Percentiles rank a stretch among this genome's conserved stretches.
phyloP scores from a whole-genome alignment of 176 grass and related monocot genomes.

The Musa itinerans region DNA sequence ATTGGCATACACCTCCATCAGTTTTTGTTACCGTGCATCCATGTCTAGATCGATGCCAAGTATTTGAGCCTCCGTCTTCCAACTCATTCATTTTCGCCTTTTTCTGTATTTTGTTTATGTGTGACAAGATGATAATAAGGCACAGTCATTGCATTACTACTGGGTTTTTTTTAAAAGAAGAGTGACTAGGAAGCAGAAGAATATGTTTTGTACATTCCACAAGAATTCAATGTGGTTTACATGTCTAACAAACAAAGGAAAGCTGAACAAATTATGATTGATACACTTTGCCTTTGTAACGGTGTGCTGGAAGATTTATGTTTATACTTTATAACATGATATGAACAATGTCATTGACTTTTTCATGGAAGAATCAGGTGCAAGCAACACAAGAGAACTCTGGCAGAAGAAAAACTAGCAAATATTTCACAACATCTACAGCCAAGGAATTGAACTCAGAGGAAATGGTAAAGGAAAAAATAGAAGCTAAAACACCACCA shows the following conservation, averaged over 20 bases:
- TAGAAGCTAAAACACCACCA: constrained; percentile 27
- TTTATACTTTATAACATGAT: constrained; percentile 10
- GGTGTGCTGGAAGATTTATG: not conserved
- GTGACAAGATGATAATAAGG: not conserved
- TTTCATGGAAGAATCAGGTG: constrained; percentile 20
- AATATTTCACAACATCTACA: constrained; percentile 52
- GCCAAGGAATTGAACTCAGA: constrained; percentile 37
- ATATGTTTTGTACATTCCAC: not conserved
- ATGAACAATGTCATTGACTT: constrained; percentile 5
- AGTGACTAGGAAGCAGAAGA: not conserved
- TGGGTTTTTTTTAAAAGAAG: not conserved
- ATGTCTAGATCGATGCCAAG: not conserved
- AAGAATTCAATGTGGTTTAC: not conserved
- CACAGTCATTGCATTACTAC: not conserved
- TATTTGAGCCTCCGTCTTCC: not conserved
- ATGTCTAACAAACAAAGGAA: not conserved
- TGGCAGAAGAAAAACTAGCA: constrained; percentile 81
- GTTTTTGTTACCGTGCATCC: not conserved
- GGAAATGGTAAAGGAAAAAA: constrained; percentile 29
- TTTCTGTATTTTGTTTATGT: too few relatives aligned
- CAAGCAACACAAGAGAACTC: constrained; percentile 43
- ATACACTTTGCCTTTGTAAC: not conserved
- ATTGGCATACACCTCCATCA: not conserved
- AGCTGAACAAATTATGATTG: not conserved
- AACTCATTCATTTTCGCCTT: not conserved